Evolutionary conservation across 164 flowering plant species (phyloP).

Genomic region (Aristolochia fimbriata): DNA sequence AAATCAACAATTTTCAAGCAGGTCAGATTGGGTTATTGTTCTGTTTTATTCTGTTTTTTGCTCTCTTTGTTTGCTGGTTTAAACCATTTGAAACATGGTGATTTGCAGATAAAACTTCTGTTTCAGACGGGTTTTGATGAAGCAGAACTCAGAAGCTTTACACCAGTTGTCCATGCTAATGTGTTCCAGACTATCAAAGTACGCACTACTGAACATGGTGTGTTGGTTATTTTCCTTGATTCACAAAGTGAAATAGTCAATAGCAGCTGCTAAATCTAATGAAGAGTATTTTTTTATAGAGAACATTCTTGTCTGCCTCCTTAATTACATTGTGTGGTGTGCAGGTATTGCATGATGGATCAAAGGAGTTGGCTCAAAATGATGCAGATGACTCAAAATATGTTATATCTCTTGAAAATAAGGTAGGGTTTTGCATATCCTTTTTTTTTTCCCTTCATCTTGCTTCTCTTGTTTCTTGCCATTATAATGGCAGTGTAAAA

Average conservation of each 20-base stretch:
- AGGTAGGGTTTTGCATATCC: constrained; percentile 40
- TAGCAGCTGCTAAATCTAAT: neutral
- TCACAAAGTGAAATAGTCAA: constrained; percentile 13
- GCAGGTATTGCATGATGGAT: constrained; percentile 83
- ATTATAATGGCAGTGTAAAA: too few relatives aligned
- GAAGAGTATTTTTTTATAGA: too few relatives aligned
- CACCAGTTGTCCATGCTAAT: constrained; percentile 87
- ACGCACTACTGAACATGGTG: constrained; percentile 83
- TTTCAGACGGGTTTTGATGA: constrained; percentile 97
- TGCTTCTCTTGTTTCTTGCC: too few relatives aligned
- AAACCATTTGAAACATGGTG: neutral
- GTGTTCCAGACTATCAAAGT: constrained; percentile 99
- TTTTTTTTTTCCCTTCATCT: neutral
- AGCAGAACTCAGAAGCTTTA: constrained; percentile 77
- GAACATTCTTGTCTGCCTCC: too few relatives aligned
- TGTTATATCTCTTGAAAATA: constrained; percentile 56
- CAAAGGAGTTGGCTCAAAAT: constrained; percentile 79
- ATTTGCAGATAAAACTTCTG: constrained; percentile 78
- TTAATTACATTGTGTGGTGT: neutral
- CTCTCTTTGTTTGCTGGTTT: neutral
- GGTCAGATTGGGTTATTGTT: constrained; percentile 31
- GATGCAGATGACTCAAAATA: constrained; percentile 57
- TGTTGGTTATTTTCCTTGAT: constrained; percentile 74
- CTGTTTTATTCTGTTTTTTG: neutral
- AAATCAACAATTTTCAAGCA: constrained; percentile 98